phyloP scores from a whole-genome alignment of 495 filamentous ascomycete genomes.

The Penicillium lividum region DNA sequence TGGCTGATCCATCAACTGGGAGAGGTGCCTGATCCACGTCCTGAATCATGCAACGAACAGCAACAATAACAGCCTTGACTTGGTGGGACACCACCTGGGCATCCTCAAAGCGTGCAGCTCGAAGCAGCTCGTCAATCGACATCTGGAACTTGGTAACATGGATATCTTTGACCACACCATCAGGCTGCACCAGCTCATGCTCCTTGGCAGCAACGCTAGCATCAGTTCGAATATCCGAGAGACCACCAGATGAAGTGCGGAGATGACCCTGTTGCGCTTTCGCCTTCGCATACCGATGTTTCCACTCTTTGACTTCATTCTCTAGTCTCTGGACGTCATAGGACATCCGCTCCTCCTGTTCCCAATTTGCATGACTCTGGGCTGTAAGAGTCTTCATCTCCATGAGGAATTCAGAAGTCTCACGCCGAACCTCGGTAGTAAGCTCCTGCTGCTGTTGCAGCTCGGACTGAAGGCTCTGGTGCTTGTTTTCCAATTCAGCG shows the following conservation, averaged over 20 bases:
- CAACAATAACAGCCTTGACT: slow-evolving; percentile 79
- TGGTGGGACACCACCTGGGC: slow-evolving; percentile 70
- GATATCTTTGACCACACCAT: slow-evolving; percentile 83
- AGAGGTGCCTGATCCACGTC: slow-evolving; percentile 65
- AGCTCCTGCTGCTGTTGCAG: slow-evolving; percentile 74
- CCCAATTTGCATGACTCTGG: slow-evolving; percentile 73
- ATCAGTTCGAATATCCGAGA: slow-evolving; percentile 64
- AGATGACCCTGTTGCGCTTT: slow-evolving; percentile 84
- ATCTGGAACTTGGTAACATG: slow-evolving; percentile 96
- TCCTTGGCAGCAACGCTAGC: slow-evolving; percentile 64
- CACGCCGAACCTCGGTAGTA: slow-evolving; percentile 84
- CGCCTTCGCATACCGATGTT: slow-evolving; percentile 78
- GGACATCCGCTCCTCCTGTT: slow-evolving; percentile 76
- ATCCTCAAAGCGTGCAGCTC: slow-evolving; percentile 68
- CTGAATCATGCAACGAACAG: slow-evolving; percentile 76
- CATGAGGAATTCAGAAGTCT: slow-evolving; percentile 78
- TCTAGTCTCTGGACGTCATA: slow-evolving; percentile 73
- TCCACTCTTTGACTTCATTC: slow-evolving; percentile 83
- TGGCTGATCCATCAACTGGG: slow-evolving; percentile 37
- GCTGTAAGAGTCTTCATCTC: slow-evolving; percentile 89
- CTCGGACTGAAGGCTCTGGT: slow-evolving; percentile 69
- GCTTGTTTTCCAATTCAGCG: slow-evolving; percentile 66
- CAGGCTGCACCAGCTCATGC: slow-evolving; percentile 66
- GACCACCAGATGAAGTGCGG: slow-evolving; percentile 74
- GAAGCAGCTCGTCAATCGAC: slow-evolving; percentile 89